Percentiles rank a stretch among this genome's conserved stretches.
phyloP scores from a whole-genome alignment of 2,329 filamentous ascomycete genomes.

The Davidsoniella virescens region DNA sequence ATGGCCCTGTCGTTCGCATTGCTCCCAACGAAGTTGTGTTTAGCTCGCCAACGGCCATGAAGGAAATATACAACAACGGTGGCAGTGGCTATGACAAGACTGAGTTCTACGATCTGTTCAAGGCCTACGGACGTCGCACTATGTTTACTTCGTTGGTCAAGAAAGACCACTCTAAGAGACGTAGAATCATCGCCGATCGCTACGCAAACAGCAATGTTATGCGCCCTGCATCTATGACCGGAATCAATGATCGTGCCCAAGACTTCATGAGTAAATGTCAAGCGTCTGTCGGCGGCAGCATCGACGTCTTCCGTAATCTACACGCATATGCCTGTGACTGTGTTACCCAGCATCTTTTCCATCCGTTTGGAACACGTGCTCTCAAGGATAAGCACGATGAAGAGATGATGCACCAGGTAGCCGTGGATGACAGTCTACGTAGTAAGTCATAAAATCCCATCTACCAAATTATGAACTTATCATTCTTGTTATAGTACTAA shows the following conservation, averaged over 20 bases:
- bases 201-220: constrained; percentile 55
- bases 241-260: constrained; percentile 39
- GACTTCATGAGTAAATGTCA: constrained; percentile 39
- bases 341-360: constrained; percentile 52
- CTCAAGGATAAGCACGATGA: constrained; percentile 39
- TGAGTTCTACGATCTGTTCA: constrained; percentile 46
- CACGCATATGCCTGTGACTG: constrained; percentile 57
- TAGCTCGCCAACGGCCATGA: constrained; percentile 37
- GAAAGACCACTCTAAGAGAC: constrained; percentile 45
- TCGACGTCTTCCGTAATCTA: constrained; percentile 47
- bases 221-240: constrained; percentile 35
- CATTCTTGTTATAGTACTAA: background rate
- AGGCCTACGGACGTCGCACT: constrained; percentile 38
- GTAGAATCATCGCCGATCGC: constrained; percentile 46
- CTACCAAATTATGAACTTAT: too few species aligned
- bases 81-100: constrained; percentile 51
- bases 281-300: constrained; percentile 25
- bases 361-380: constrained; percentile 46
- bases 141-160: constrained; percentile 45
- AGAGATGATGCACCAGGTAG: constrained; percentile 51
- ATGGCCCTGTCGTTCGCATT: constrained; percentile 42
- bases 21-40: constrained; percentile 44
- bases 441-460: constrained; percentile 28
- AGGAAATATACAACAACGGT: constrained; percentile 45
- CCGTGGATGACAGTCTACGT: constrained; percentile 50